phyloP scores from a whole-genome alignment of 2,329 filamentous ascomycete species.

The Nannizziopsis arthrosporioides region DNA sequence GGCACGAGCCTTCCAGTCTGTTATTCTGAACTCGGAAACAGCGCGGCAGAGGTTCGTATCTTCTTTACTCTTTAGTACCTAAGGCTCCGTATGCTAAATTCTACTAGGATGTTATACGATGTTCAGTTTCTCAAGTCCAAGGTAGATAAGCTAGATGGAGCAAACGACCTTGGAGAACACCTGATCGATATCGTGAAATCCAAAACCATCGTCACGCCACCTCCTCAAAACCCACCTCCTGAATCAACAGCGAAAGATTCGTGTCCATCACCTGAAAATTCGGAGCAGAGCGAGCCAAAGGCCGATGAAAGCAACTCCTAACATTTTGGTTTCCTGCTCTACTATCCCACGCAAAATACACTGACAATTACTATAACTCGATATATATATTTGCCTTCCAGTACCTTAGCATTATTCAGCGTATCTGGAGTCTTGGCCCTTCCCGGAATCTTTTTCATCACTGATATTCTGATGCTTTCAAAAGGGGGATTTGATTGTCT shows the following conservation, averaged over 20 bases:
- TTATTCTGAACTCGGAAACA: constrained; percentile 51
- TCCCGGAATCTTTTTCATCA: too few relatives aligned
- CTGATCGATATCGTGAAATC: constrained; percentile 44
- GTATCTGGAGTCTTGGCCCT: too few relatives aligned
- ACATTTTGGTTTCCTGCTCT: not conserved
- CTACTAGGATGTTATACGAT: constrained; percentile 59
- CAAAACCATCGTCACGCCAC: constrained; percentile 24
- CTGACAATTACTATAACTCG: too few relatives aligned
- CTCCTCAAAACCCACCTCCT: not conserved
- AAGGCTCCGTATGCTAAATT: not conserved
- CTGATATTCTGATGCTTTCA: too few relatives aligned
- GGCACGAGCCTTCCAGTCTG: constrained; percentile 55
- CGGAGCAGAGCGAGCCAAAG: not conserved
- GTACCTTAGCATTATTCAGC: too few relatives aligned
- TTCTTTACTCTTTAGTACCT: not conserved
- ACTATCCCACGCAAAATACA: not conserved
- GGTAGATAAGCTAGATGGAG: constrained; percentile 67
- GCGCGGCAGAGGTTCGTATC: constrained; percentile 59
- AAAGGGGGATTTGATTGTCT: too few relatives aligned
- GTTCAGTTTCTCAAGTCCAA: constrained; percentile 59
- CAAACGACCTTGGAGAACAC: constrained; percentile 59
- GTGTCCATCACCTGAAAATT: not conserved
- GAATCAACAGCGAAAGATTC: not conserved
- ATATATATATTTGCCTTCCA: too few relatives aligned
- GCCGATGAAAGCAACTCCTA: not conserved